These are phyloP conservation scores for Eragrostis tef DNA, from an alignment of 202 grass and related monocot species.

Conservation along the genomic window DNA sequence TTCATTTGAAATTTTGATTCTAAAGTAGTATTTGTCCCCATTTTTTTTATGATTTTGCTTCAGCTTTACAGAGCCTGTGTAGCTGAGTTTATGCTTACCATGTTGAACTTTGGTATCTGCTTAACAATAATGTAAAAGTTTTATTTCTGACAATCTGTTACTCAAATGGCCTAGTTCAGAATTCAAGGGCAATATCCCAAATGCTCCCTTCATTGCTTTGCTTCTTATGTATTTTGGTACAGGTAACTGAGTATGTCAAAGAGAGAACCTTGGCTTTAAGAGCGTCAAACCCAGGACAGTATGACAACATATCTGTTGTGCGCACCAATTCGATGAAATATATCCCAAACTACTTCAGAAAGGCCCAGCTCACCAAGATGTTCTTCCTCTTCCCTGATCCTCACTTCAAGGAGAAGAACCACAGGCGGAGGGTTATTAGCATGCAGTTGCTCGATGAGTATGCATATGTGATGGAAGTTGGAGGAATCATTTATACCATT, in stretches of 20 bases:
- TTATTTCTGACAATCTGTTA: neutral
- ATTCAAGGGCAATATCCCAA: neutral
- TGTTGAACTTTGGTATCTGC: neutral
- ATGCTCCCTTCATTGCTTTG: neutral
- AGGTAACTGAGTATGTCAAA: slow-evolving; percentile 98
- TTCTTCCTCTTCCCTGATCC: slow-evolving; percentile 97
- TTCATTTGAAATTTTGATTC: neutral
- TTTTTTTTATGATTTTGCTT: neutral
- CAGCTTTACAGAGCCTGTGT: neutral
- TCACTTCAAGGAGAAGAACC: slow-evolving; percentile 98
- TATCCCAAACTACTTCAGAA: slow-evolving; percentile 83
- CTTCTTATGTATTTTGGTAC: slow-evolving; percentile 19
- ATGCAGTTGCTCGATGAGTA: slow-evolving; percentile 88
- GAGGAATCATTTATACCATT: slow-evolving; percentile 89
- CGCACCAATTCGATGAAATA: slow-evolving; percentile 99
- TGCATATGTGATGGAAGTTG: slow-evolving; percentile 79
- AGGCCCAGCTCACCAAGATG: slow-evolving; percentile 90
- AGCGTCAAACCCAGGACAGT: slow-evolving; percentile 67
- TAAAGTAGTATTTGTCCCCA: neutral
- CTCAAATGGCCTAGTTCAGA: slow-evolving; percentile 13
- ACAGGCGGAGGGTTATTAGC: slow-evolving; percentile 80
- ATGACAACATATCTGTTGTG: slow-evolving; percentile 89
- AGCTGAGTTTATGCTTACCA: neutral
- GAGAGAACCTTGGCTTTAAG: slow-evolving; percentile 85
- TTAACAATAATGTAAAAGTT: neutral